Conservation (phyloP, 257 asterid species). For the Scutellaria galericulata region DNA sequence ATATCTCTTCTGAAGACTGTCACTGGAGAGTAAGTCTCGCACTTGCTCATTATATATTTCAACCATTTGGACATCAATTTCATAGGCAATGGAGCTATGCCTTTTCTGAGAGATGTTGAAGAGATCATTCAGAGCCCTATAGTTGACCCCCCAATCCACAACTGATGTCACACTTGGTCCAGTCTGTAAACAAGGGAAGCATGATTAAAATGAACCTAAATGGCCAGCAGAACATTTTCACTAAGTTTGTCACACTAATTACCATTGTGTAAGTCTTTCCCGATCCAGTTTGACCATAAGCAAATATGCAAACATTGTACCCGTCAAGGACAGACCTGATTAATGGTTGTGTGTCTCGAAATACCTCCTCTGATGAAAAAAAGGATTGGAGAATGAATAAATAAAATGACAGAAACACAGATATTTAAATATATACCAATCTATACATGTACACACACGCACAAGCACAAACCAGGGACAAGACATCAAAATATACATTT, state of each 20-base stretch:
- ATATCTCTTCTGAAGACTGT: conserved; percentile 78
- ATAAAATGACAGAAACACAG: conserved; percentile 11
- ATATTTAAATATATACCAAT: background rate
- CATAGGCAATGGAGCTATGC: conserved; percentile 70
- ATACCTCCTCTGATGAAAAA: conserved; percentile 75
- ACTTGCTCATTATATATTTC: conserved; percentile 97
- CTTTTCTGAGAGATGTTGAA: conserved; percentile 79
- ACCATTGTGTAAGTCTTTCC: conserved; percentile 99
- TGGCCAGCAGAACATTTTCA: conserved; percentile 15
- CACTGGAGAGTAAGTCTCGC: conserved; percentile 80
- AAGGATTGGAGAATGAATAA: conserved; percentile 20
- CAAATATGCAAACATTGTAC: conserved; percentile 92
- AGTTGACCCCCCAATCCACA: conserved; percentile 92
- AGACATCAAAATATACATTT: background rate
- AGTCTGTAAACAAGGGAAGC: conserved; percentile 49
- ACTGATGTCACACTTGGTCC: conserved; percentile 81
- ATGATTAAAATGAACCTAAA: conserved; percentile 28
- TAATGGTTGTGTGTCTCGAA: conserved; percentile 84
- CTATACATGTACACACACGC: no score
- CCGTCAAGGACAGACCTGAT: conserved; percentile 97
- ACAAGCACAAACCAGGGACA: no score
- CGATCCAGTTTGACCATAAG: conserved; percentile 97
- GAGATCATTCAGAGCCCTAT: conserved; percentile 94
- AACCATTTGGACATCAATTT: conserved; percentile 93
- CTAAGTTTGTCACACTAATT: conserved; percentile 21